phyloP scores from a whole-genome alignment of 306 rosid species.

The Oemleria cerasiformis region DNA sequence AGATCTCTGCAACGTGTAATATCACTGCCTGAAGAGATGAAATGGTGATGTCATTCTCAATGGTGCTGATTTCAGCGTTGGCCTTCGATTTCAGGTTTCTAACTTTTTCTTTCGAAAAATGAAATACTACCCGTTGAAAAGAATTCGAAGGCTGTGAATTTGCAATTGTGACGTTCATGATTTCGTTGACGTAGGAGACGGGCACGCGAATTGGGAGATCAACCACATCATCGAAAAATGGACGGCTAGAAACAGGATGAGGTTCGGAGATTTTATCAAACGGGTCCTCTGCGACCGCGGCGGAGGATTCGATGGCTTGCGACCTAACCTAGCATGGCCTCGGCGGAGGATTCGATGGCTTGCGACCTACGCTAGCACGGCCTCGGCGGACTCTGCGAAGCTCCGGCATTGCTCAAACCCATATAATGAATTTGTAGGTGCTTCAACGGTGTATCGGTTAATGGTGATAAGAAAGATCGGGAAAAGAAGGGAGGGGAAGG shows the following conservation, averaged over 20 bases:
- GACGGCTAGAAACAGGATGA: slow-evolving; percentile 9
- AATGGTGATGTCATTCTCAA: not conserved
- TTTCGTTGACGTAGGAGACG: not conserved
- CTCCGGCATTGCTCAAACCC: slow-evolving; percentile 88
- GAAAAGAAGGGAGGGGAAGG: no score
- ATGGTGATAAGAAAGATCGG: no score
- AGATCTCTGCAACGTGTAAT: not conserved
- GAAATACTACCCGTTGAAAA: slow-evolving; percentile 27
- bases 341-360: slow-evolving; percentile 42
- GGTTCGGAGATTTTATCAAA: not conserved
- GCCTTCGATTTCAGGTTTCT: slow-evolving; percentile 16
- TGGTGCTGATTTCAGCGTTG: slow-evolving; percentile 4
- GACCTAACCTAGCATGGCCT: no score
- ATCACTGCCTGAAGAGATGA: slow-evolving; percentile 23
- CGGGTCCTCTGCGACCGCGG: slow-evolving; percentile 48
- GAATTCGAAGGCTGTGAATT: not conserved
- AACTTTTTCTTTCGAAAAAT: slow-evolving; percentile 31
- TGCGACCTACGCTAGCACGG: slow-evolving; percentile 59
- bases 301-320: no score
- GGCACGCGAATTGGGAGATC: slow-evolving; percentile 4
- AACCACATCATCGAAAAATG: slow-evolving; percentile 3
- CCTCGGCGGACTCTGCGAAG: slow-evolving; percentile 80
- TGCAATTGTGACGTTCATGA: not conserved
- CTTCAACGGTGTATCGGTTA: slow-evolving; percentile 27
- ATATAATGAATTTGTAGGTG: slow-evolving; percentile 53